Conservation (phyloP, 306 rosid species). For the Abrus pulchellus region DNA sequence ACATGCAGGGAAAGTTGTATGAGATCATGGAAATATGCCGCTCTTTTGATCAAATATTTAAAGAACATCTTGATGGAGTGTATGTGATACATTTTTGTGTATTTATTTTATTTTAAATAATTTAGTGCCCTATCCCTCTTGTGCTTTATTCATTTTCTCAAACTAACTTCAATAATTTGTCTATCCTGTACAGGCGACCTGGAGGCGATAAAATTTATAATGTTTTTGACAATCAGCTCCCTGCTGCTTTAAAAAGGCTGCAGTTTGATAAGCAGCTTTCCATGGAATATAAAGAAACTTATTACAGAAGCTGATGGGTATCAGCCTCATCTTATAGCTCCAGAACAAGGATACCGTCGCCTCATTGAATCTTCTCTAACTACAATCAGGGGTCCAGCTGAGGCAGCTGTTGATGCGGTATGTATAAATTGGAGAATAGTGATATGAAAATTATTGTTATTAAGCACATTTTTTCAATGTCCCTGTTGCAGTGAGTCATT, state of each 20-base stretch:
- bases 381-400: slow-evolving; percentile 94
- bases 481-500: slow-evolving; percentile 5
- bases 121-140: slow-evolving; percentile 2
- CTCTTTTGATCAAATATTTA: slow-evolving; percentile 82
- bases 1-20: slow-evolving; percentile 87
- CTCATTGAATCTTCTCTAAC: slow-evolving; percentile 86
- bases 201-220: slow-evolving; percentile 94
- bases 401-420: slow-evolving; percentile 98
- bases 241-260: slow-evolving; percentile 91
- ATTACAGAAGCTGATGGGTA: slow-evolving; percentile 99
- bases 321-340: too few relatives aligned
- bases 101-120: slow-evolving; percentile 13
- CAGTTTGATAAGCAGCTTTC: slow-evolving; percentile 98
- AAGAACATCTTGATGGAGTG: slow-evolving; percentile 98
- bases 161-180: slow-evolving; percentile 36
- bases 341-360: slow-evolving; percentile 97
- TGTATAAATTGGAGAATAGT: slow-evolving; percentile 37
- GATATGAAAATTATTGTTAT: slow-evolving; percentile 16
- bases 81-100: slow-evolving; percentile 55
- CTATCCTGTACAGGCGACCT: slow-evolving; percentile 70
- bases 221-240: slow-evolving; percentile 96
- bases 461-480: neutral
- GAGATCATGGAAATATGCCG: slow-evolving; percentile 96
- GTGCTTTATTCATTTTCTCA: slow-evolving; percentile 28
- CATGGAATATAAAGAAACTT: slow-evolving; percentile 89